Percentiles rank a stretch among this genome's conserved stretches.
These are phyloP conservation scores for Eucalyptus tenuipes DNA, from an alignment of 345 rosid species.

Conservation along the genomic window DNA sequence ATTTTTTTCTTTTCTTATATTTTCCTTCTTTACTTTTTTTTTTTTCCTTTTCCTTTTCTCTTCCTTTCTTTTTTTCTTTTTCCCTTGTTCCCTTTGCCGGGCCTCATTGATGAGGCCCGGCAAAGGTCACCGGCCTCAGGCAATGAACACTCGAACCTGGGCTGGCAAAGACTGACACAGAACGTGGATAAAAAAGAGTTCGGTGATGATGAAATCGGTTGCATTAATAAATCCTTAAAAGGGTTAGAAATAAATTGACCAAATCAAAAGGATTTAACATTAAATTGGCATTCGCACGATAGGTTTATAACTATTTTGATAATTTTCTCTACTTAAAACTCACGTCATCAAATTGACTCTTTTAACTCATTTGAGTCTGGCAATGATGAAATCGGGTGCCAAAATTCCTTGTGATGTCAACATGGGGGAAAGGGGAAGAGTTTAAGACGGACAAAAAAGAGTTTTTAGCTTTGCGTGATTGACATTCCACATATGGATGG, in stretches of 20 bases:
- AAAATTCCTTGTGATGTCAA: background rate
- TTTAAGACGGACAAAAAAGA: background rate
- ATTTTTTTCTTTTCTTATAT: background rate
- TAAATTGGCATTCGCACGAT: background rate
- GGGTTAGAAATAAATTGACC: background rate
- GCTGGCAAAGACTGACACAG: rapidly evolving
- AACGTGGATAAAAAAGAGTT: no score
- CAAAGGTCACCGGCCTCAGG: no score
- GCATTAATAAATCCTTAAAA: background rate
- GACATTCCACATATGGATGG: background rate
- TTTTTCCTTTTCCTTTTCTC: rapidly evolving
- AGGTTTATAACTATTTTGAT: rapidly evolving
- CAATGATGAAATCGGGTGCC: background rate
- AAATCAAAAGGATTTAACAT: rapidly evolving
- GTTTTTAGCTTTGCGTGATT: background rate
- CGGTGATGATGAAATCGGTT: no score
- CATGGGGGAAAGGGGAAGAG: background rate
- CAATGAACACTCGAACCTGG: no score
- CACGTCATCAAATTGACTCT: background rate
- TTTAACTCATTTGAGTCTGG: background rate
- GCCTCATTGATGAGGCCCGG: no score
- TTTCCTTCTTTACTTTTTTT: background rate
- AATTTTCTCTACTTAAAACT: background rate
- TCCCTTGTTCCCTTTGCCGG: rapidly evolving
- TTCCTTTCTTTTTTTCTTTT: background rate